Evolutionary conservation across 805 yeast genomes (phyloP).

Genomic region (Metahyphopichia silvanorum): DNA sequence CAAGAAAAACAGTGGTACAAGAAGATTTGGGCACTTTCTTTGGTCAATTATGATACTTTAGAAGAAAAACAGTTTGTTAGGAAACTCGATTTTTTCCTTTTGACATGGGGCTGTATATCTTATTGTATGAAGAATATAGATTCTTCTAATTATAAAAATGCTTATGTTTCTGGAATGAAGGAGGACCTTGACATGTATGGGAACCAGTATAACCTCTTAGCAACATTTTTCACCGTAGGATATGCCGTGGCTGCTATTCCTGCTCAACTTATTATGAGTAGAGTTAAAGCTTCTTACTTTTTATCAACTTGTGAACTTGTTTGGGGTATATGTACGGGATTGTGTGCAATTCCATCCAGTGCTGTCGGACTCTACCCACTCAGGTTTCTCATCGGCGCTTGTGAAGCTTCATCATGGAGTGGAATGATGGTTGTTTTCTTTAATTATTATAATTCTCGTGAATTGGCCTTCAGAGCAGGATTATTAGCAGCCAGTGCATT

Average conservation of each 20-base stretch:
- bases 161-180: slow-evolving; percentile 32
- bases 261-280: slow-evolving; percentile 45
- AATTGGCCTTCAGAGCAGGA: slow-evolving; percentile 1
- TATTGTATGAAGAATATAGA: slow-evolving; percentile 3
- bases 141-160: slow-evolving; percentile 8
- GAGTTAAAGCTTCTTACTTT: slow-evolving; percentile 51
- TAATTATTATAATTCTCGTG: slow-evolving; percentile 4
- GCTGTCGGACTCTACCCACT: slow-evolving; percentile 3
- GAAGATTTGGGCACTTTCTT: too few relatives aligned
- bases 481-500: slow-evolving; percentile 2
- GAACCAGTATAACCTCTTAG: slow-evolving; percentile 45
- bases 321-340: slow-evolving; percentile 49
- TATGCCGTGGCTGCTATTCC: slow-evolving; percentile 59
- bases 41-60: not conserved
- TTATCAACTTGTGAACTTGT: slow-evolving; percentile 45
- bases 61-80: slow-evolving; percentile 6
- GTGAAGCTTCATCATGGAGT: slow-evolving; percentile 9
- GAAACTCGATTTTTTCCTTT: slow-evolving; percentile 6
- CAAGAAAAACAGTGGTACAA: too few relatives aligned
- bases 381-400: slow-evolving; percentile 7
- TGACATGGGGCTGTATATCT: slow-evolving; percentile 7
- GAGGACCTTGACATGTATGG: slow-evolving; percentile 30
- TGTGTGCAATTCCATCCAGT: slow-evolving; percentile 12
- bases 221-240: slow-evolving; percentile 54
- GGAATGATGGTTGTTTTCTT: slow-evolving; percentile 4